A percentile compares a stretch with the other conserved stretches of the same genome.
phyloP scores from a whole-genome alignment of 148 eudicot species.

The Pharnaceum exiguum region DNA sequence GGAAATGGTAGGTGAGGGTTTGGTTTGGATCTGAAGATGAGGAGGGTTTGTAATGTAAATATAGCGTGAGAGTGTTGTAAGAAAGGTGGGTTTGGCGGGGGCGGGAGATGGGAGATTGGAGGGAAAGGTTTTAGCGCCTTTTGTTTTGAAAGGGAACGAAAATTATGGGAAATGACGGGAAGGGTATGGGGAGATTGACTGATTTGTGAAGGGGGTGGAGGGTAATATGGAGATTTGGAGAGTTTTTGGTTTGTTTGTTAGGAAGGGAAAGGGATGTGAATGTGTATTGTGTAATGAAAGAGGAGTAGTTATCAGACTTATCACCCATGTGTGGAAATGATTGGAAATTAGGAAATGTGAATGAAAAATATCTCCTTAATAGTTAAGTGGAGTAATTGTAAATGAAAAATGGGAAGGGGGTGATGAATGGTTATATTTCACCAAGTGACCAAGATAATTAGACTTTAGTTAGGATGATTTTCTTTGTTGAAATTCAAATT shows the following conservation, averaged over 20 bases:
- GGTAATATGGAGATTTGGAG: conserved; percentile 12
- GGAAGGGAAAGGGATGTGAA: neutral
- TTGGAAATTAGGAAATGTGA: too few species aligned
- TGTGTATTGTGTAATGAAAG: neutral
- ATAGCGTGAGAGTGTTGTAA: neutral
- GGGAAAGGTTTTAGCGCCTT: conserved; percentile 26
- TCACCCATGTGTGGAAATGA: too few species aligned
- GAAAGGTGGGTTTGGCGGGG: conserved; percentile 9
- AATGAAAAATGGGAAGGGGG: too few species aligned
- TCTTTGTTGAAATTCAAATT: too few species aligned
- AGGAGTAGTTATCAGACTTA: too few species aligned
- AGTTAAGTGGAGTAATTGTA: too few species aligned
- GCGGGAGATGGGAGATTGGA: conserved; percentile 24
- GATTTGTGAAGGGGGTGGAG: neutral
- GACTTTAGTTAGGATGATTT: too few species aligned
- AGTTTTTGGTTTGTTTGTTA: neutral
- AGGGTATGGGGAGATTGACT: neutral
- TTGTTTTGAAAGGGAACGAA: neutral
- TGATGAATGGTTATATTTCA: too few species aligned
- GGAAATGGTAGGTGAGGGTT: neutral
- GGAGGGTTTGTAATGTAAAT: neutral
- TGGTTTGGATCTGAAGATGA: neutral
- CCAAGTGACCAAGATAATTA: too few species aligned
- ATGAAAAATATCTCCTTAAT: too few species aligned
- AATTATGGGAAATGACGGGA: neutral